Evolutionary conservation across 2,329 filamentous ascomycete genomes (phyloP).

Genomic region (Epichloe bromicola): DNA sequence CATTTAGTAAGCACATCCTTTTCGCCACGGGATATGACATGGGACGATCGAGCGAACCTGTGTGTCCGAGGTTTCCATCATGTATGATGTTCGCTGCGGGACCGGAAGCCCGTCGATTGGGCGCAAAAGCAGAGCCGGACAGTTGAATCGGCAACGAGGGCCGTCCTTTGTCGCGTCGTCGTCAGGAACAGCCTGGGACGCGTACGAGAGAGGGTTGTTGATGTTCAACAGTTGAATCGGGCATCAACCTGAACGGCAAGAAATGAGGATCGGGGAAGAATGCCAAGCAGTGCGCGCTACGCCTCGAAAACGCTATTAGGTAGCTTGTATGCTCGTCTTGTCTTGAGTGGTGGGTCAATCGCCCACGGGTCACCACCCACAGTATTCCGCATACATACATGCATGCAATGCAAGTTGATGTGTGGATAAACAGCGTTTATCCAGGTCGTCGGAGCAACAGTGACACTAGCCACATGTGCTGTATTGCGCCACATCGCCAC

Average conservation of each 20-base stretch:
- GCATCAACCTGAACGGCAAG: background rate
- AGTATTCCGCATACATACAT: no score
- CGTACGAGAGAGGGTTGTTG: slow-evolving; percentile 5
- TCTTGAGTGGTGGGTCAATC: slow-evolving; percentile 2
- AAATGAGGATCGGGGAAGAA: background rate
- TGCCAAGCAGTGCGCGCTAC: background rate
- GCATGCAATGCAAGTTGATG: background rate
- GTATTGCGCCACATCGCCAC: background rate
- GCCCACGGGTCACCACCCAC: background rate
- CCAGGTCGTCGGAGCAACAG: slow-evolving; percentile 6
- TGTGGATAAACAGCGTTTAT: slow-evolving; percentile 6
- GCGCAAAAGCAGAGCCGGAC: background rate
- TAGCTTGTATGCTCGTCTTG: background rate
- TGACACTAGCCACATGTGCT: background rate
- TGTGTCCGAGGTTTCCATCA: slow-evolving; percentile 21
- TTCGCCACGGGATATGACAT: background rate
- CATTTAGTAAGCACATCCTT: background rate
- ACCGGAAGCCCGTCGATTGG: slow-evolving; percentile 1
- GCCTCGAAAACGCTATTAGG: background rate
- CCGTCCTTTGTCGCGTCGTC: slow-evolving; percentile 20
- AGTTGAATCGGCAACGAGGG: slow-evolving; percentile 13
- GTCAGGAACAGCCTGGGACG: slow-evolving; percentile 14
- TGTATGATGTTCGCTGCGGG: slow-evolving; percentile 12
- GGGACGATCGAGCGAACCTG: slow-evolving; percentile 12
- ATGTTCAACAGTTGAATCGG: background rate